Conservation (phyloP, 108 stramenopile species). For the Seminavis robusta region DNA sequence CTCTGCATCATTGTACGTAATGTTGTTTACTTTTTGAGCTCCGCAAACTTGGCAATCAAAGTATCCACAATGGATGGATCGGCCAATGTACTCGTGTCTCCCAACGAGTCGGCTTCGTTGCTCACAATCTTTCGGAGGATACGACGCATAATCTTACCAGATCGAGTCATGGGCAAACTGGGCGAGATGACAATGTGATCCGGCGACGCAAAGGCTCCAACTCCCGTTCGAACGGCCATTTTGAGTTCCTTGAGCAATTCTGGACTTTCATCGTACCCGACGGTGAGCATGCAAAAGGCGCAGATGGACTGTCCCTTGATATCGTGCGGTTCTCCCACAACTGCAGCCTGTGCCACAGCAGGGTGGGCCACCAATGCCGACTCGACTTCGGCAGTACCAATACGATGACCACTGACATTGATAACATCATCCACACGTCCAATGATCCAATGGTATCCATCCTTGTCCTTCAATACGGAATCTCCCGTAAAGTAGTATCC, state of each 20-base stretch:
- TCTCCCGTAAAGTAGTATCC: slow-evolving; percentile 99
- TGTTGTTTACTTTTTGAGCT: background rate
- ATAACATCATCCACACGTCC: slow-evolving; percentile 97
- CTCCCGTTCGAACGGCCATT: slow-evolving; percentile 68
- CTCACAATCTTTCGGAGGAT: slow-evolving; percentile 95
- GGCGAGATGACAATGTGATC: slow-evolving; percentile 82
- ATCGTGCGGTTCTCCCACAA: slow-evolving; percentile 88
- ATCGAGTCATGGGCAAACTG: slow-evolving; percentile 92
- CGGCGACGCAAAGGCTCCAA: slow-evolving; percentile 93
- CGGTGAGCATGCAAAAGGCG: slow-evolving; percentile 74
- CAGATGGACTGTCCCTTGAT: slow-evolving; percentile 92
- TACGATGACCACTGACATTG: slow-evolving; percentile 94
- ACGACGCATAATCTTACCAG: slow-evolving; percentile 96
- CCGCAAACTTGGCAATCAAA: slow-evolving; percentile 74
- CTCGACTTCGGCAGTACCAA: slow-evolving; percentile 95
- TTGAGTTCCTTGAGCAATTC: slow-evolving; percentile 82
- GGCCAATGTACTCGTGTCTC: slow-evolving; percentile 94
- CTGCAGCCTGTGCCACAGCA: slow-evolving; percentile 89
- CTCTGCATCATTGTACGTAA: too few relatives aligned
- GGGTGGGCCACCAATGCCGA: slow-evolving; percentile 88
- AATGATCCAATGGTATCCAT: slow-evolving; percentile 96
- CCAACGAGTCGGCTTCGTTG: slow-evolving; percentile 80
- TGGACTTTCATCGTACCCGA: slow-evolving; percentile 57
- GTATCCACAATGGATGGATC: slow-evolving; percentile 94
- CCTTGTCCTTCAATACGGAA: slow-evolving; percentile 84